Base-by-base conservation (phyloP, 2,329 filamentous ascomycete genomes). In the Trichothecium sympodiale region DNA sequence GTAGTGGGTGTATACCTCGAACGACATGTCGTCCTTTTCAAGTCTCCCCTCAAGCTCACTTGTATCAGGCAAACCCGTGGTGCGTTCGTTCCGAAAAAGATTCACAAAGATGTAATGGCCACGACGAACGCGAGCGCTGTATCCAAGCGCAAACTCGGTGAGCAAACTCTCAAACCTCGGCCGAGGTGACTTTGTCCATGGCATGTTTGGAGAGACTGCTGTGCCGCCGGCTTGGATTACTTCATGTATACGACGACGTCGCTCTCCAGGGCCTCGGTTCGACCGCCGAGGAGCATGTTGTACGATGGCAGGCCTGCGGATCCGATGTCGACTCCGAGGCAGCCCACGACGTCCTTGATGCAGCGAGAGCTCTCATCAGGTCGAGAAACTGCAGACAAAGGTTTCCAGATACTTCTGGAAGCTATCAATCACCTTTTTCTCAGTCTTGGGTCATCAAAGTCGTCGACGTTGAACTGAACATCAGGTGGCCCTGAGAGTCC, bases 381-480 rank as follows among this genome's bases (percentile, higher is more conserved):
- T 18, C 13, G 5, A 5, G 4, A 15, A 6, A 29, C 5, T 17
- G 23, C 8, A 16, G 35, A 29, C 17, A 37, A 29, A n/a, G 17
- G 35, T 37, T 5, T 9, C 17, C 17, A 37, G 29, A 23, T 37
- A 37, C 17, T 10, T n/a, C 14, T 37, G 12, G 29, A 32, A 37
- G n/a, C 15, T 29, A 9, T 3, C 29, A 10, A 31, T 16, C 7
- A 37, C 29, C 17, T 31, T 37, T 9, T 23, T 10, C 29, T 23
- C 5, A 7, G 28, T 17, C 17, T 31, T 17, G 3, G 18, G n/a
- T 37, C 35, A 29, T 37, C 35, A 28, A 37, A 37, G 29, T 37
- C 35, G 23, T 37, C 32, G 5, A 37, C 35, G 18, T 31, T 37
- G 29, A 37, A 37, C 12, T 37, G 29, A 37, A 37, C 12, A 37